phyloP scores from a whole-genome alignment of 495 filamentous ascomycete species.

The Penicillium atrosanguineum region DNA sequence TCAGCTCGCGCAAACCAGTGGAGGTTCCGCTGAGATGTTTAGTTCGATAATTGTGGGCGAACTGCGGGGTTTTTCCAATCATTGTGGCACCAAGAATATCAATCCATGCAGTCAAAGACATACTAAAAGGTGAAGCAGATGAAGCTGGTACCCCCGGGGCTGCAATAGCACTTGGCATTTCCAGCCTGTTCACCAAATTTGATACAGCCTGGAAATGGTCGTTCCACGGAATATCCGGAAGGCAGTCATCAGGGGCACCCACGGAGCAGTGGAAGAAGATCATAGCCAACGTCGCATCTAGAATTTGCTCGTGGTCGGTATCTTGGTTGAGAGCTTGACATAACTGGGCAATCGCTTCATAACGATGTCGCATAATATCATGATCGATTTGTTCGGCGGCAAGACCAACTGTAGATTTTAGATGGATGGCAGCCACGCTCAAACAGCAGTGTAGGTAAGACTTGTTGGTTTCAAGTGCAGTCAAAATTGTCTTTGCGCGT shows the following conservation, averaged over 20 bases:
- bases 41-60: conserved; percentile 87
- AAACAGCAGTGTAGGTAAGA: conserved; percentile 94
- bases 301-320: conserved; percentile 77
- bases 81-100: conserved; percentile 95
- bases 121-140: conserved; percentile 81
- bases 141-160: conserved; percentile 26
- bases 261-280: conserved; percentile 97
- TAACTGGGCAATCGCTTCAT: conserved; percentile 79
- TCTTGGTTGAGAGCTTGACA: conserved; percentile 81
- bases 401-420: conserved; percentile 71
- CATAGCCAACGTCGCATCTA: conserved; percentile 93
- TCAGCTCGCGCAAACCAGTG: conserved; percentile 82
- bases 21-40: conserved; percentile 75
- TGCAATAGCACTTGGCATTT: conserved; percentile 65
- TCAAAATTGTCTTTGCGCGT: conserved; percentile 76
- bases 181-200: conserved; percentile 77
- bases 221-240: conserved; percentile 95
- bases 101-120: conserved; percentile 93
- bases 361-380: conserved; percentile 92
- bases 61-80: conserved; percentile 77
- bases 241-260: conserved; percentile 75
- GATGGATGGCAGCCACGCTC: conserved; percentile 92
- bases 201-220: conserved; percentile 92
- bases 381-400: conserved; percentile 76
- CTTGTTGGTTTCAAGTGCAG: conserved; percentile 83